A percentile compares a stretch with the other conserved stretches of the same genome.
phyloP scores from a whole-genome alignment of 208 protist genomes.

The Acanthamoeba culbertsoni region DNA sequence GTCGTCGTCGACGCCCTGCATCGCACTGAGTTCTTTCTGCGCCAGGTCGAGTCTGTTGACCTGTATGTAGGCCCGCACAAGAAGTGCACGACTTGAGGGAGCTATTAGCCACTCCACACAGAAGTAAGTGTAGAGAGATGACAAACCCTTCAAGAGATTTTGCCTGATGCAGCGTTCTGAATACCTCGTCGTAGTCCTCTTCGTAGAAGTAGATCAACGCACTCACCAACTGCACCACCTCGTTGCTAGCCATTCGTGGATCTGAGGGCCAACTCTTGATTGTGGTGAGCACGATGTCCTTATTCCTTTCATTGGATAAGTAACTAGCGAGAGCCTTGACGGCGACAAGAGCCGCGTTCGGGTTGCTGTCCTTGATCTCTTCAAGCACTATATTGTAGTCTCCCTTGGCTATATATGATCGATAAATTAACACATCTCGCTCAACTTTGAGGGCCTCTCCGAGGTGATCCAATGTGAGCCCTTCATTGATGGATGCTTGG shows the following conservation, averaged over 20 bases:
- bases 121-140: not conserved
- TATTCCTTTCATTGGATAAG: slow-evolving; percentile 60
- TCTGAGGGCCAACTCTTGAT: slow-evolving; percentile 66
- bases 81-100: slow-evolving; percentile 18
- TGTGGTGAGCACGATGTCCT: slow-evolving; percentile 69
- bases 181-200: slow-evolving; percentile 66
- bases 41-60: slow-evolving; percentile 65
- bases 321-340: slow-evolving; percentile 70
- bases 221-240: slow-evolving; percentile 63
- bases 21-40: slow-evolving; percentile 68
- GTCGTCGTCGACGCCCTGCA: slow-evolving; percentile 72
- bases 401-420: slow-evolving; percentile 65
- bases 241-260: slow-evolving; percentile 39
- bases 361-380: slow-evolving; percentile 61
- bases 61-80: slow-evolving; percentile 65
- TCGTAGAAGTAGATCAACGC: slow-evolving; percentile 67
- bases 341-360: slow-evolving; percentile 55
- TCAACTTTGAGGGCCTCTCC: not conserved
- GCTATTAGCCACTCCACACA: too few species aligned
- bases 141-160: slow-evolving; percentile 67
- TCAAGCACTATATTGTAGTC: slow-evolving; percentile 68
- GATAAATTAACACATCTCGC: slow-evolving; percentile 53
- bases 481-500: slow-evolving; percentile 59
- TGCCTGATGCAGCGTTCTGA: slow-evolving; percentile 61
- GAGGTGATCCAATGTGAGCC: slow-evolving; percentile 50